A percentile compares a stretch with the other conserved stretches of the same genome.
Conservation (phyloP, 805 yeast genomes). For the Ogataea neopini region DNA sequence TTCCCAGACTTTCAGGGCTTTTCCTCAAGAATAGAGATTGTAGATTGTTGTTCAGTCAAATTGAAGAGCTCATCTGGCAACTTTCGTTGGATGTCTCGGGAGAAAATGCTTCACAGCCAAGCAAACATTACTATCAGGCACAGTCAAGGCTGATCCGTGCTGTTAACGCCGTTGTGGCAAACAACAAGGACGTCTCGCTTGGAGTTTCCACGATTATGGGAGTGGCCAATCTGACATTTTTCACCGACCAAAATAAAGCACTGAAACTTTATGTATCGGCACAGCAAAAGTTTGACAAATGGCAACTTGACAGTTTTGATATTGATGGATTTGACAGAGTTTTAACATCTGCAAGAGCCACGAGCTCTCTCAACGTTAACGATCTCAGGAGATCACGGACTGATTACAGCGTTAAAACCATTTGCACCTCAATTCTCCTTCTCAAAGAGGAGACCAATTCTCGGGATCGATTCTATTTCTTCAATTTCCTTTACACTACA, state of each 20-base stretch:
- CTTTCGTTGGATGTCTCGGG: conserved; percentile 33
- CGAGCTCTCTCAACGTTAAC: conserved; percentile 13
- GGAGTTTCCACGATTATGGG: conserved; percentile 33
- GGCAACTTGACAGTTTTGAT: conserved; percentile 35
- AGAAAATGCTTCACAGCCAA: conserved; percentile 25
- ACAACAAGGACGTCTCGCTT: conserved; percentile 18
- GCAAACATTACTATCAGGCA: conserved; percentile 23
- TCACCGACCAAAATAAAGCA: conserved; percentile 25
- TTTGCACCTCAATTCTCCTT: conserved; percentile 32
- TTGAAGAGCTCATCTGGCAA: conserved; percentile 33
- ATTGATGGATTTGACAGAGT: conserved; percentile 34
- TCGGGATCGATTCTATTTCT: conserved; percentile 15
- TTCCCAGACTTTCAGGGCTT: conserved; percentile 24
- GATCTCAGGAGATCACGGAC: conserved; percentile 24
- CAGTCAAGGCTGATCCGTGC: conserved; percentile 29
- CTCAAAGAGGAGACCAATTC: conserved; percentile 17
- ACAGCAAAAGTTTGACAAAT: conserved; percentile 32
- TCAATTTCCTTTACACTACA: conserved; percentile 20
- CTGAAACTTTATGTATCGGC: conserved; percentile 30
- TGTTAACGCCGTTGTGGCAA: conserved; percentile 22
- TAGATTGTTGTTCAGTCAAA: conserved; percentile 22
- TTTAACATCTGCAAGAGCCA: conserved; percentile 2
- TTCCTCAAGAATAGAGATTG: conserved; percentile 18
- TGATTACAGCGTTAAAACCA: conserved; percentile 31
- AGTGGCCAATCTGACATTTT: conserved; percentile 30